phyloP scores from a whole-genome alignment of 352 stramenopile genomes.

The Lagenidium giganteum region DNA sequence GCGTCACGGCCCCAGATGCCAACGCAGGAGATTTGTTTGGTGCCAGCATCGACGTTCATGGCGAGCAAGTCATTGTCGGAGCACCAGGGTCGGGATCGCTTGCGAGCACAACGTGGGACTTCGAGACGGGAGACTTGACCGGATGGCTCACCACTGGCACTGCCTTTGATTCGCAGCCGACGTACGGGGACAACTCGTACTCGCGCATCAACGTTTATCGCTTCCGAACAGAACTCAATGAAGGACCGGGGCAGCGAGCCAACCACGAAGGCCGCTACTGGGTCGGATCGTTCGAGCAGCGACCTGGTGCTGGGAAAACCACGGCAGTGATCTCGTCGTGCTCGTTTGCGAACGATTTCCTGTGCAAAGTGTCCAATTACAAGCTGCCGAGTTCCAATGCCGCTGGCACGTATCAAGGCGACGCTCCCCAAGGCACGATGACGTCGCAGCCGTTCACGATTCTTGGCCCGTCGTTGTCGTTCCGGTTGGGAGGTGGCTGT shows the following conservation, averaged over 20 bases:
- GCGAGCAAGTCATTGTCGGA: slow-evolving; percentile 73
- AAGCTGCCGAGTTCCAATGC: slow-evolving; percentile 57
- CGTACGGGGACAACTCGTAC: slow-evolving; percentile 93
- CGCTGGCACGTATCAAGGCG: slow-evolving; percentile 82
- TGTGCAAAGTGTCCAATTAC: slow-evolving; percentile 70
- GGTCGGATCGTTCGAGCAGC: slow-evolving; percentile 92
- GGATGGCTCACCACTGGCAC: slow-evolving; percentile 92
- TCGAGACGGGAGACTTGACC: slow-evolving; percentile 94
- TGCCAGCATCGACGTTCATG: slow-evolving; percentile 61
- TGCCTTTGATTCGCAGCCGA: slow-evolving; percentile 93
- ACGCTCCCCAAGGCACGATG: slow-evolving; percentile 89
- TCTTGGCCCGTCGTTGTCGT: slow-evolving; percentile 83
- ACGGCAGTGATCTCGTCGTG: slow-evolving; percentile 35
- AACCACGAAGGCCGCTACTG: slow-evolving; percentile 90
- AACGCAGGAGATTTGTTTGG: slow-evolving; percentile 80
- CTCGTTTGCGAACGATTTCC: slow-evolving; percentile 61
- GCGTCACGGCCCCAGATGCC: slow-evolving; percentile 54
- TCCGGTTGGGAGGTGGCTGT: slow-evolving; percentile 94
- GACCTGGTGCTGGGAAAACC: slow-evolving; percentile 66
- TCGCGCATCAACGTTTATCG: slow-evolving; percentile 74
- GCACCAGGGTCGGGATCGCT: slow-evolving; percentile 60
- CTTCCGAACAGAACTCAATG: slow-evolving; percentile 21
- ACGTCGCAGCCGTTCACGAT: slow-evolving; percentile 94
- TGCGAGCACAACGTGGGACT: slow-evolving; percentile 94
- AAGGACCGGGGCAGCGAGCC: slow-evolving; percentile 33